phyloP scores from a whole-genome alignment of 495 filamentous ascomycete genomes.

The Tuber aestivum region DNA sequence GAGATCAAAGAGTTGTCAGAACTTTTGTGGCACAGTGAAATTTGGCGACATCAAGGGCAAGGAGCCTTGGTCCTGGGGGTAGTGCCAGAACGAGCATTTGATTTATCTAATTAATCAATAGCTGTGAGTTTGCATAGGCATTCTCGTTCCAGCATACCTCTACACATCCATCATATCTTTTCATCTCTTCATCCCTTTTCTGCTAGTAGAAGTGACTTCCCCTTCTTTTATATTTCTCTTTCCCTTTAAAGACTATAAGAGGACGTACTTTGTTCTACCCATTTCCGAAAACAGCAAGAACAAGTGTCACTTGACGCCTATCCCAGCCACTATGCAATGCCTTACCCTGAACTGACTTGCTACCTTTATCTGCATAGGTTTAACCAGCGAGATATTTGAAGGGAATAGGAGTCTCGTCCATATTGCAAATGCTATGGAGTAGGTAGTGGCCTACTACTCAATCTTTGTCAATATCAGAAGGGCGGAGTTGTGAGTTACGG shows the following conservation, averaged over 20 bases:
- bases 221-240: not conserved
- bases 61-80: too few relatives aligned
- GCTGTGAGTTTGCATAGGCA: constrained; percentile 3
- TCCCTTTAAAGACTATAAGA: constrained; percentile 15
- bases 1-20: too few relatives aligned
- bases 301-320: constrained; percentile 15
- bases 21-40: too few relatives aligned
- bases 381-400: constrained; percentile 17
- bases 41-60: too few relatives aligned
- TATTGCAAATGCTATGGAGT: not conserved
- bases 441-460: not conserved
- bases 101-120: constrained; percentile 7
- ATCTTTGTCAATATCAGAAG: not conserved
- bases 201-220: not conserved
- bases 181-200: constrained; percentile 5
- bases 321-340: constrained; percentile 10
- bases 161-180: constrained; percentile 8
- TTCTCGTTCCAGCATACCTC: constrained; percentile 11
- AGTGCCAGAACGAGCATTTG: too few relatives aligned
- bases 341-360: constrained; percentile 14
- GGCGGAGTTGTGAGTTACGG: not conserved
- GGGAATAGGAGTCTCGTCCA: too few relatives aligned
- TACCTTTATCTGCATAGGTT: constrained; percentile 20
- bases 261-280: not conserved
- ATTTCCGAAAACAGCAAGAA: constrained; percentile 8